Conservation (phyloP, 345 rosid genomes). For the Citrus unshiu region DNA sequence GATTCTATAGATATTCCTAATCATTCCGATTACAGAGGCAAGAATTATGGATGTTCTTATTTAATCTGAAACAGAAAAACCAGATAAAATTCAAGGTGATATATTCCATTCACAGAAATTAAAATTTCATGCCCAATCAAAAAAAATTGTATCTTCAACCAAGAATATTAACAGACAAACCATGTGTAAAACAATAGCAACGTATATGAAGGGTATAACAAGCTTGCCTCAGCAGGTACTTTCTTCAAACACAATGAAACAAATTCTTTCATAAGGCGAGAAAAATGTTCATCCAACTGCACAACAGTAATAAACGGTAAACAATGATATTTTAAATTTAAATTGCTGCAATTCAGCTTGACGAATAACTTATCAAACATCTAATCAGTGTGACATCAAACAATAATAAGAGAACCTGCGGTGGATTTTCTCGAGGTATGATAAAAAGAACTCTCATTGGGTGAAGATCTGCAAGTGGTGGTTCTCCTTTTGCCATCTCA, state of each 20-base stretch:
- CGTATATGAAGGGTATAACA: not conserved
- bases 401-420: slow-evolving; percentile 67
- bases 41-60: not conserved
- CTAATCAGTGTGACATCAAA: slow-evolving; percentile 23
- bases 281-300: slow-evolving; percentile 99
- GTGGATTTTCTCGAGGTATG: slow-evolving; percentile 99
- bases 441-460: slow-evolving; percentile 99
- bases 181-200: not conserved
- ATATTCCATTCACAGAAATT: not conserved
- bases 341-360: not conserved
- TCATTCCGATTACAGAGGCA: not conserved
- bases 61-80: not conserved
- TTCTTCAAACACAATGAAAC: slow-evolving; percentile 92
- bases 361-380: slow-evolving; percentile 6
- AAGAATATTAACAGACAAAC: not conserved
- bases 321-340: slow-evolving; percentile 2
- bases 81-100: not conserved
- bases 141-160: not conserved
- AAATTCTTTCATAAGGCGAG: slow-evolving; percentile 96
- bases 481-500: slow-evolving; percentile 99
- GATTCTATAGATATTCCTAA: not conserved
- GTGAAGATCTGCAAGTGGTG: slow-evolving; percentile 98
- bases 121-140: slow-evolving; percentile 2
- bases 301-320: slow-evolving; percentile 25
- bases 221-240: slow-evolving; percentile 81